A percentile compares a stretch with the other conserved stretches of the same genome.
Conservation (phyloP, 768 basidiomycete species). For the Rhodocollybia butyracea region DNA sequence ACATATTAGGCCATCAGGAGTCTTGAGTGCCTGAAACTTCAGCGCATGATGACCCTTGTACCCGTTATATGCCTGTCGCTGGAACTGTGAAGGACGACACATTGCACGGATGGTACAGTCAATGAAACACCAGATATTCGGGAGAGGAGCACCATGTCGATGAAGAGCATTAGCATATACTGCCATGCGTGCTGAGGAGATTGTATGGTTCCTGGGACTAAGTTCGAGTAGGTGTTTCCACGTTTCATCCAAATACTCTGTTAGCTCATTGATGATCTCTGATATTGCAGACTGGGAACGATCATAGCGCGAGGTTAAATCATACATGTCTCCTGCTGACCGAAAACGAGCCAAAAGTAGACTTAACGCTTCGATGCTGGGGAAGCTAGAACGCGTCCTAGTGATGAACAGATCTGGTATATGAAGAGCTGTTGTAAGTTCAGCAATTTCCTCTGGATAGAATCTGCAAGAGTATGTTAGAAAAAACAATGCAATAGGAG, state of each 20-base stretch:
- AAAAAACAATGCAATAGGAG: too few relatives aligned
- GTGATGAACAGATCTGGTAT: too few relatives aligned
- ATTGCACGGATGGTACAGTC: constrained; percentile 21
- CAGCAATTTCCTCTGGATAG: too few relatives aligned
- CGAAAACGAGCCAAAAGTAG: too few relatives aligned
- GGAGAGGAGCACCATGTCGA: constrained; percentile 13
- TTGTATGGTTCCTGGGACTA: constrained; percentile 9
- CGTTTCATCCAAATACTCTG: constrained; percentile 11
- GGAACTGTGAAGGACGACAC: constrained; percentile 14
- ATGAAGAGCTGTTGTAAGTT: too few relatives aligned
- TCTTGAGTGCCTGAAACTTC: constrained; percentile 18
- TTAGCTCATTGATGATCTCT: constrained; percentile 14
- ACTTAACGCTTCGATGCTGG: too few relatives aligned
- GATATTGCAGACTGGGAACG: constrained; percentile 15
- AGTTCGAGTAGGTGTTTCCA: constrained; percentile 19
- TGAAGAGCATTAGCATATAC: constrained; percentile 14
- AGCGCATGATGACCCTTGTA: constrained; percentile 20
- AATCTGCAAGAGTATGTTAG: too few relatives aligned
- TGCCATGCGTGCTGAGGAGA: constrained; percentile 8
- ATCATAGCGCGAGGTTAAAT: constrained; percentile 10
- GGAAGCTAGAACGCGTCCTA: too few relatives aligned
- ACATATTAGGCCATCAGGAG: constrained; percentile 19
- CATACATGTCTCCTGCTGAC: too few relatives aligned
- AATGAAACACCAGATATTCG: constrained; percentile 15
- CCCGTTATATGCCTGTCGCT: constrained; percentile 19